Evolutionary conservation across 2,329 filamentous ascomycete genomes (phyloP).

Genomic region (Aspergillus sp.): DNA sequence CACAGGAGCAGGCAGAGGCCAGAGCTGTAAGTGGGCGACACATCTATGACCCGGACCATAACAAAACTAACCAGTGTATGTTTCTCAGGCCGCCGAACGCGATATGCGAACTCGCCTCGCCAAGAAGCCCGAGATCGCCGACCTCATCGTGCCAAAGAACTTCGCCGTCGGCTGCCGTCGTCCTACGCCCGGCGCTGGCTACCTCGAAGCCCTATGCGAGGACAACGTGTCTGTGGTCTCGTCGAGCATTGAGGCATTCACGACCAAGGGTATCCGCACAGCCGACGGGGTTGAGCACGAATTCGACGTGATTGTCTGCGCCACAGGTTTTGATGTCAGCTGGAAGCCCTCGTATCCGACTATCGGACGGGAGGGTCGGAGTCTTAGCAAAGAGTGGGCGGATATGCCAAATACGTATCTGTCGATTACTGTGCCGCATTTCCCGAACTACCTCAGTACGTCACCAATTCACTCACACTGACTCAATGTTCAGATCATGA

Average conservation of each 20-base stretch:
- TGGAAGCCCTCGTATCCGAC: constrained; percentile 33
- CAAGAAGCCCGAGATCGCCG: constrained; percentile 36
- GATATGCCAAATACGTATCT: constrained; percentile 16
- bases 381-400: not conserved
- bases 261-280: constrained; percentile 34
- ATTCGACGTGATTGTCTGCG: constrained; percentile 41
- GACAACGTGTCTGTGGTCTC: constrained; percentile 64
- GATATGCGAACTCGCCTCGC: constrained; percentile 7
- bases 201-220: constrained; percentile 64
- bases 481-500: too few relatives aligned
- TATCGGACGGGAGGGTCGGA: not conserved
- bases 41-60: too few relatives aligned
- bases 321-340: constrained; percentile 41
- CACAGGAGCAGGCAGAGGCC: constrained; percentile 49
- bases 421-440: constrained; percentile 24
- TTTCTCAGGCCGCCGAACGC: not conserved
- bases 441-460: constrained; percentile 34
- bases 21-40: constrained; percentile 16
- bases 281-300: constrained; percentile 30
- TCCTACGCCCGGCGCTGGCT: constrained; percentile 50
- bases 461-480: not conserved
- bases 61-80: too few relatives aligned
- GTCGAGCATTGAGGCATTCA: constrained; percentile 53
- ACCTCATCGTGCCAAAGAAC: constrained; percentile 40
- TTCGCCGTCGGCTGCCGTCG: constrained; percentile 49